Evolutionary conservation across 1,284 basidiomycete species (phyloP).

Genomic region (Microbotryomycetes sp.): DNA sequence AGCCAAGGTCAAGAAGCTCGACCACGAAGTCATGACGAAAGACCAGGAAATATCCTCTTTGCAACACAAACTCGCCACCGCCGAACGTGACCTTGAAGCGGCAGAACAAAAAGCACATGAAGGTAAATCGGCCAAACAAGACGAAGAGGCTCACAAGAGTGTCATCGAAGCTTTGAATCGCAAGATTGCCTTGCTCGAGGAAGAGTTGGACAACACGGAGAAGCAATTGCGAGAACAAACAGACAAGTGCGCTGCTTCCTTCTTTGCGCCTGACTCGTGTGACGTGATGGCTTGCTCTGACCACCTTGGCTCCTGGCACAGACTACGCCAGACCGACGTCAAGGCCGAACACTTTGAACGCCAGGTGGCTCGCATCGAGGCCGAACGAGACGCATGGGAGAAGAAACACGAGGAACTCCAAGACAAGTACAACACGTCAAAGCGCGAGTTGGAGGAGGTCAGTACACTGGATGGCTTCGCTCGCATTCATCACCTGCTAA

Average conservation of each 20-base stretch:
- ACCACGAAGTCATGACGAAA: constrained; percentile 66
- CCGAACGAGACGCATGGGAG: constrained; percentile 91
- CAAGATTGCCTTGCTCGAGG: constrained; percentile 88
- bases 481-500: too few relatives aligned
- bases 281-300: neutral
- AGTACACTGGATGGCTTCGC: constrained; percentile 73
- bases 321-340: constrained; percentile 93
- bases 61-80: constrained; percentile 62
- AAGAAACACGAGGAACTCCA: constrained; percentile 70
- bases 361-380: constrained; percentile 76
- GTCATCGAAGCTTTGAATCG: constrained; percentile 69
- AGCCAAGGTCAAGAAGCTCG: constrained; percentile 63
- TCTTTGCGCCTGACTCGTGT: neutral
- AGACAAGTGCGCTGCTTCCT: constrained; percentile 68
- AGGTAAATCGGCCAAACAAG: constrained; percentile 62
- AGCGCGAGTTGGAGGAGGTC: constrained; percentile 83
- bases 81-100: constrained; percentile 70
- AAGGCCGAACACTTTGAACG: constrained; percentile 99
- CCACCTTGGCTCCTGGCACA: constrained; percentile 41
- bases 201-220: constrained; percentile 91
- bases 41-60: constrained; percentile 87
- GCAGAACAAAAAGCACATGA: constrained; percentile 65
- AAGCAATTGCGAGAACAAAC: constrained; percentile 95
- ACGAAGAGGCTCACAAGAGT: constrained; percentile 66
- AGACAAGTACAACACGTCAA: constrained; percentile 70